Evolutionary conservation across 371 early-diverging fungal genomes (phyloP).

Genomic region (Cokeromyces recurvatus): DNA sequence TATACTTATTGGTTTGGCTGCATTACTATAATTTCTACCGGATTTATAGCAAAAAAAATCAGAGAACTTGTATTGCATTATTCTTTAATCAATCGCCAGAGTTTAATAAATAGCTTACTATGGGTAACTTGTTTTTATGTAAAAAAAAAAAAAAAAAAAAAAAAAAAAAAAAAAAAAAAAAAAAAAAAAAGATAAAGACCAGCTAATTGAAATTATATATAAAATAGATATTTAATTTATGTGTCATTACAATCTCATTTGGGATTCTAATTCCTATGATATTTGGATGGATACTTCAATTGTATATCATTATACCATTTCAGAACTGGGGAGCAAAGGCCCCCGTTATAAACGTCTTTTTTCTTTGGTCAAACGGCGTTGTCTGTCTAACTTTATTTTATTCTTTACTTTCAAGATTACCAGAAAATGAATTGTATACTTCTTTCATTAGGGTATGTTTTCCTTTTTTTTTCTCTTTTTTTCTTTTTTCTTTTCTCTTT

Average conservation of each 20-base stretch:
- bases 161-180: not conserved
- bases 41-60: not conserved
- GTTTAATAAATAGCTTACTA: not conserved
- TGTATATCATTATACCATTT: constrained; percentile 9
- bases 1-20: constrained; percentile 38
- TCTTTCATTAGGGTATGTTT: not conserved
- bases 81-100: too few species aligned
- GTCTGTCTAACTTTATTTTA: constrained; percentile 1
- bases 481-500: too few species aligned
- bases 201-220: not conserved
- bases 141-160: not conserved
- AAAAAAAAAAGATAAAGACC: not conserved
- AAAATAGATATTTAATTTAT: not conserved
- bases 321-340: constrained; percentile 5
- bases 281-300: constrained; percentile 1
- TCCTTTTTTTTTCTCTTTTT: not conserved
- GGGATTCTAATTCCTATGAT: constrained; percentile 4
- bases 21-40: constrained; percentile 8
- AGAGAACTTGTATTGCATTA: too few species aligned
- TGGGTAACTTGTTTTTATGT: constrained; percentile 1
- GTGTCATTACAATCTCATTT: not conserved
- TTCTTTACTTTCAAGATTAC: not conserved
- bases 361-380: constrained; percentile 10
- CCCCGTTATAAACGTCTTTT: constrained; percentile 1
- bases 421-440: not conserved